Base-by-base conservation (phyloP, 805 yeast species). In the Lipomyces sp. region DNA sequence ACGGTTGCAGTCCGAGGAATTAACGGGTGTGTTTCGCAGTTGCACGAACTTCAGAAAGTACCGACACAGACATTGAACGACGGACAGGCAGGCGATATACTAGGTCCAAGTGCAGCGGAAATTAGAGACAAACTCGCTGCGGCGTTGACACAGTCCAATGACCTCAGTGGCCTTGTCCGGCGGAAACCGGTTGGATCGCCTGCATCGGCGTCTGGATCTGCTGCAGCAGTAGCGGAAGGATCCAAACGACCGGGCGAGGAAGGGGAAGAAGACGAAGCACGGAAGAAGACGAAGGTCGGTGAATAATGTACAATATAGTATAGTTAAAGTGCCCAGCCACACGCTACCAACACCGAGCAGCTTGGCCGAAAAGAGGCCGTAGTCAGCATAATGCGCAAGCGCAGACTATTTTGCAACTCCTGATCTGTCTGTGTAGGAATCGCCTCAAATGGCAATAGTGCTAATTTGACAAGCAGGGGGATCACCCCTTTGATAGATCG, bases 61-160 rank as follows among this genome's bases (percentile, higher is more conserved):
- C 48, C 24, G 48, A 42, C 48, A n/a, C 54, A 30, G 4, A 24
- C 24, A 24, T 3, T 57, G 13, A 34, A 13, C 34, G 33, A 11
- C 11, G 59, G 35, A 3, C 55, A 63, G 29, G 24, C 48, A 3
- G 7, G 62, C 7, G 61, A 32, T 15, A 15, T 60, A 24, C 54
- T 64, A 4, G 68, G 63, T 3, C 60, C 33, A 24, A 60, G 53
- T 59, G 24, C 63, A 6, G 58, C 42, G 8, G 64, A 54, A 1
- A 24, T 67, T 24, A 64, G 56, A 35, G 50, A 51, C 8, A 48
- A 62, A 7, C 51, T 67, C 8, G 64, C 59, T 4, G 50, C 54
- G n/a, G 70, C 64, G 10, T 24, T 67, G 59, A 48, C 69, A 13
- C 60, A 63, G 15, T 69, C 70, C 11, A 62, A 62, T 34, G 70